Conservation (phyloP, 257 asterid genomes). For the Handroanthus guayacan region DNA sequence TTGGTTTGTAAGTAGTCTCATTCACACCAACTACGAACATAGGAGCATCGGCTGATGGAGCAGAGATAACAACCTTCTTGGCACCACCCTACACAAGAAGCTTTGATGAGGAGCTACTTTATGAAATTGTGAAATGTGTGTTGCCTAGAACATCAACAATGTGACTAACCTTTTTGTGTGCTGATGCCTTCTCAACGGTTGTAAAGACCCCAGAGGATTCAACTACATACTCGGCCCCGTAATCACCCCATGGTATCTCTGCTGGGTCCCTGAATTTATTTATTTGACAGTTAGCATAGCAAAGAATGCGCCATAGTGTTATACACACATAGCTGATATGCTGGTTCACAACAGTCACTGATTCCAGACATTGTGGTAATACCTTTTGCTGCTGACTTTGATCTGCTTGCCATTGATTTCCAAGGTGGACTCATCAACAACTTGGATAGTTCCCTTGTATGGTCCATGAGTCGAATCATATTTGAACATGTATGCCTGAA, state of each 20-base stretch:
- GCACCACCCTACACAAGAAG: constrained; percentile 88
- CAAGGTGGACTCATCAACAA: constrained; percentile 81
- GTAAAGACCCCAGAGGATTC: constrained; percentile 97
- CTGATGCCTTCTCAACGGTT: constrained; percentile 81
- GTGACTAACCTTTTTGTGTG: constrained; percentile 77
- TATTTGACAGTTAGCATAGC: constrained; percentile 34
- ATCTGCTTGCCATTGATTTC: constrained; percentile 93
- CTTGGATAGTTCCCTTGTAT: constrained; percentile 71
- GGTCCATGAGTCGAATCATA: constrained; percentile 98
- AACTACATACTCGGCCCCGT: constrained; percentile 87
- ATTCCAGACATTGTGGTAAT: constrained; percentile 21
- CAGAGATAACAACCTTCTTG: constrained; percentile 91
- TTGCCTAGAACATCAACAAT: constrained; percentile 11
- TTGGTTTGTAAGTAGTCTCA: constrained; percentile 77
- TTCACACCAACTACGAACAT: constrained; percentile 99
- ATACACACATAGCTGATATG: neutral
- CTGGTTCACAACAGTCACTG: constrained; percentile 17
- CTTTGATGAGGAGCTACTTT: constrained; percentile 22
- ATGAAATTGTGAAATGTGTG: constrained; percentile 20
- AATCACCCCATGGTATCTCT: constrained; percentile 97
- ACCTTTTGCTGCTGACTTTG: constrained; percentile 82
- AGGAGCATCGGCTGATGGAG: constrained; percentile 99
- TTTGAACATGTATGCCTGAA: constrained; percentile 97
- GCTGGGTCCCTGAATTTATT: constrained; percentile 76
- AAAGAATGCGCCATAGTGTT: neutral